These are phyloP conservation scores for Salix purpurea DNA, from an alignment of 345 rosid species.

Conservation along the genomic window DNA sequence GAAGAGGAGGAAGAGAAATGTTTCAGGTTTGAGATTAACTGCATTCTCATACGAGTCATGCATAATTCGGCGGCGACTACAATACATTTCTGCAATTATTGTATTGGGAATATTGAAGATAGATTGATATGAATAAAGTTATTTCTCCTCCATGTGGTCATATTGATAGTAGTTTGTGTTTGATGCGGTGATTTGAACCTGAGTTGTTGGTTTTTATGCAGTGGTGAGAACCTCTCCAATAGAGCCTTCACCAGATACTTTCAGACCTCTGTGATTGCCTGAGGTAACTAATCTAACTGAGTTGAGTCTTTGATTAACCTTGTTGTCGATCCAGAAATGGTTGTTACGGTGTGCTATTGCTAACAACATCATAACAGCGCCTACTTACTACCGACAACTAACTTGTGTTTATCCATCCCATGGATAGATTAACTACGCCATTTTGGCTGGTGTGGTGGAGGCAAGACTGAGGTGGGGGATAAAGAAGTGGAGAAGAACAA, in stretches of 20 bases:
- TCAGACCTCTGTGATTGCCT: slow-evolving; percentile 58
- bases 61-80: slow-evolving; percentile 23
- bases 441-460: neutral
- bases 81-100: slow-evolving; percentile 16
- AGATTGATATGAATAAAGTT: slow-evolving; percentile 18
- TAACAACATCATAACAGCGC: neutral
- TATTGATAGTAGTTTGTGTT: slow-evolving; percentile 2
- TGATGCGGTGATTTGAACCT: slow-evolving; percentile 21
- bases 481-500: slow-evolving; percentile 1
- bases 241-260: slow-evolving; percentile 40
- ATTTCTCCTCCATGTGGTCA: neutral
- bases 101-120: slow-evolving; percentile 21
- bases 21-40: slow-evolving; percentile 56
- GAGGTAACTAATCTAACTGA: slow-evolving; percentile 79
- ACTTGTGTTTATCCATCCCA: slow-evolving; percentile 28
- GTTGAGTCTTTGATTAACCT: slow-evolving; percentile 9
- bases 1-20: slow-evolving; percentile 19
- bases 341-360: neutral
- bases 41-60: slow-evolving; percentile 22
- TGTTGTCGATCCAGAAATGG: slow-evolving; percentile 6
- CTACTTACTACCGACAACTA: slow-evolving; percentile 22
- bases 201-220: slow-evolving; percentile 53
- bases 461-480: neutral
- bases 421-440: slow-evolving; percentile 28
- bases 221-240: slow-evolving; percentile 47